Evolutionary conservation across 2,329 filamentous ascomycete species (phyloP).

Genomic region (Exophiala aquamarina): DNA sequence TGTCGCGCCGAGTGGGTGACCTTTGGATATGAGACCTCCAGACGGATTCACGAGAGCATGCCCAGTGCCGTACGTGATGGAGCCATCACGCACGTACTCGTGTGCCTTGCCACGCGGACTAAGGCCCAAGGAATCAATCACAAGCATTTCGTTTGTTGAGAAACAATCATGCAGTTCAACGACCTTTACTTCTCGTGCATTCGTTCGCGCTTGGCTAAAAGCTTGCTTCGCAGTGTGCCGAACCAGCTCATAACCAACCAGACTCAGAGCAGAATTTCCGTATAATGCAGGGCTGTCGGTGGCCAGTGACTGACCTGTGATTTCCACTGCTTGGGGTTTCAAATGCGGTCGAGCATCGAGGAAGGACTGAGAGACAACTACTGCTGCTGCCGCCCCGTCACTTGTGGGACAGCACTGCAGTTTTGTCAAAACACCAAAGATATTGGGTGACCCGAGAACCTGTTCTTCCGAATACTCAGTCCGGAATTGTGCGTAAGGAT

Average conservation of each 20-base stretch:
- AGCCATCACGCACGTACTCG: slow-evolving; percentile 80
- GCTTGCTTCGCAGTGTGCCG: slow-evolving; percentile 68
- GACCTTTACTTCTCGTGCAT: slow-evolving; percentile 71
- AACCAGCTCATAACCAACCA: slow-evolving; percentile 87
- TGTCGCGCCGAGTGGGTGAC: slow-evolving; percentile 88
- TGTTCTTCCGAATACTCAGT: slow-evolving; percentile 87
- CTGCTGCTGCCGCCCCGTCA: slow-evolving; percentile 84
- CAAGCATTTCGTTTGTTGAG: slow-evolving; percentile 91
- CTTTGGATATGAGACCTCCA: slow-evolving; percentile 92
- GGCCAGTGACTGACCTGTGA: slow-evolving; percentile 82
- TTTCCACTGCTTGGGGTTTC: slow-evolving; percentile 74
- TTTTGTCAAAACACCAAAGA: slow-evolving; percentile 87
- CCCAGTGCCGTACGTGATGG: slow-evolving; percentile 90
- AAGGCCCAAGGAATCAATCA: slow-evolving; percentile 84
- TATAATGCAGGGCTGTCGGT: slow-evolving; percentile 83
- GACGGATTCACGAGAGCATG: slow-evolving; percentile 82
- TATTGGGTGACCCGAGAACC: slow-evolving; percentile 71
- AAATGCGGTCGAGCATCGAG: slow-evolving; percentile 84
- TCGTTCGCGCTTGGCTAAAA: slow-evolving; percentile 69
- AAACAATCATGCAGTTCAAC: slow-evolving; percentile 97
- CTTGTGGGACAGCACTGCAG: slow-evolving; percentile 98
- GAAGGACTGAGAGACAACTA: slow-evolving; percentile 86
- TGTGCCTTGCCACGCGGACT: slow-evolving; percentile 79
- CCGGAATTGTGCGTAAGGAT: slow-evolving; percentile 97
- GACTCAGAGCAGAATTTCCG: slow-evolving; percentile 73